Evolutionary conservation across 2,329 filamentous ascomycete species (phyloP).

Genomic region (Ceratocystis diversiconidia): DNA sequence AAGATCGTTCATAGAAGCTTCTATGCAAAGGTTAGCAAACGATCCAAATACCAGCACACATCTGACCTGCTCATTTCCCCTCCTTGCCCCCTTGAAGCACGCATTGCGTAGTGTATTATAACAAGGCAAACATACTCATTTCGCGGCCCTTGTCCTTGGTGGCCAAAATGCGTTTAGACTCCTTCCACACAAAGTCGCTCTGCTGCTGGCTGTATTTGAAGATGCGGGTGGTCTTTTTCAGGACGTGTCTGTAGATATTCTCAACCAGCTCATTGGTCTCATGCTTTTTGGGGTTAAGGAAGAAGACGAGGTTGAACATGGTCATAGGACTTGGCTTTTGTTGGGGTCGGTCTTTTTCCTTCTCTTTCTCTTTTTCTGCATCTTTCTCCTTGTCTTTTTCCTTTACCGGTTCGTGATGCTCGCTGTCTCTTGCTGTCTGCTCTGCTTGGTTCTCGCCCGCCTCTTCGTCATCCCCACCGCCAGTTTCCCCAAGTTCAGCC

Average conservation of each 20-base stretch:
- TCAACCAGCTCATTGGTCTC: constrained; percentile 65
- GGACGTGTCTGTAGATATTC: constrained; percentile 69
- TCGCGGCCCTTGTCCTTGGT: constrained; percentile 74
- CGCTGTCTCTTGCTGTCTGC: constrained; percentile 19
- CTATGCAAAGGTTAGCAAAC: constrained; percentile 23
- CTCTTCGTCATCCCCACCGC: constrained; percentile 20
- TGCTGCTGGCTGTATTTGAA: constrained; percentile 86
- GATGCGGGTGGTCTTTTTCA: constrained; percentile 83
- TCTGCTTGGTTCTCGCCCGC: constrained; percentile 22
- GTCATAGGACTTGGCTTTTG: constrained; percentile 62
- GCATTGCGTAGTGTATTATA: background rate
- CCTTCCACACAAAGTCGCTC: constrained; percentile 79
- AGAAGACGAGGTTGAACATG: constrained; percentile 97
- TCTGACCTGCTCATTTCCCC: no score
- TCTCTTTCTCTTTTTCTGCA: constrained; percentile 24
- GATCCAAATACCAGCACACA: background rate
- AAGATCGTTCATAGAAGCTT: constrained; percentile 46
- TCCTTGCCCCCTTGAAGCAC: no score
- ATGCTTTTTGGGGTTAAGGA: constrained; percentile 64
- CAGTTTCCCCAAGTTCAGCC: constrained; percentile 23
- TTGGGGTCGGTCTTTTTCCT: constrained; percentile 31
- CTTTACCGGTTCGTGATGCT: constrained; percentile 18
- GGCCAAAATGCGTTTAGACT: constrained; percentile 68
- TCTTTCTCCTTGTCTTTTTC: constrained; percentile 9
- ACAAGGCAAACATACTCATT: constrained; percentile 33